Evolutionary conservation across 148 eudicot species (phyloP).

Genomic region (Fagopyrum esculentum): DNA sequence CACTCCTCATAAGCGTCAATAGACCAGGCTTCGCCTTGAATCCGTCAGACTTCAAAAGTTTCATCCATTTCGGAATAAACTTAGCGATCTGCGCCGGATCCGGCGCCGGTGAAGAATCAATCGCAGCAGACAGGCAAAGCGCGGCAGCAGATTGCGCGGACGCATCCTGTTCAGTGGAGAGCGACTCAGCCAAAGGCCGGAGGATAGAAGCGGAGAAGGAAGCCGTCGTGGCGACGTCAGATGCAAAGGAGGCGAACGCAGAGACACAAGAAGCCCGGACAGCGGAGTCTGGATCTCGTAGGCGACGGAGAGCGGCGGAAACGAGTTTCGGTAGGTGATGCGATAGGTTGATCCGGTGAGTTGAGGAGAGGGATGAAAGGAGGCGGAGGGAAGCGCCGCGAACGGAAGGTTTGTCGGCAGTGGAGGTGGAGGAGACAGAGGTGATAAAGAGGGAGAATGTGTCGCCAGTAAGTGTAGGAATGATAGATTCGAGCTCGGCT

Average conservation of each 20-base stretch:
- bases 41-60: conserved; percentile 38
- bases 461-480: conserved; percentile 41
- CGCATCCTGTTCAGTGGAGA: conserved; percentile 70
- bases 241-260: conserved; percentile 36
- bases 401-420: conserved; percentile 61
- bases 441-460: conserved; percentile 54
- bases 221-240: conserved; percentile 30
- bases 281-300: conserved; percentile 66
- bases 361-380: conserved; percentile 42
- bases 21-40: conserved; percentile 71
- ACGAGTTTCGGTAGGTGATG: conserved; percentile 63
- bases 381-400: conserved; percentile 58
- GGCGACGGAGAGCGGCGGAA: conserved; percentile 55
- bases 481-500: conserved; percentile 60
- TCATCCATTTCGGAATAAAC: conserved; percentile 39
- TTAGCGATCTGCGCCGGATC: conserved; percentile 43
- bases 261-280: conserved; percentile 51
- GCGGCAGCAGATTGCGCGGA: conserved; percentile 69
- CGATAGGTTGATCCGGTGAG: conserved; percentile 44
- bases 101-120: conserved; percentile 46
- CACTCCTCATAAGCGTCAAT: conserved; percentile 47
- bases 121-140: conserved; percentile 57
- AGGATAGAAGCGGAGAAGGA: conserved; percentile 35
- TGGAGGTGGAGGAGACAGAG: conserved; percentile 73
- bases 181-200: conserved; percentile 55